Base-by-base conservation (phyloP, 148 eudicot species). In the Spergularia bocconei region DNA sequence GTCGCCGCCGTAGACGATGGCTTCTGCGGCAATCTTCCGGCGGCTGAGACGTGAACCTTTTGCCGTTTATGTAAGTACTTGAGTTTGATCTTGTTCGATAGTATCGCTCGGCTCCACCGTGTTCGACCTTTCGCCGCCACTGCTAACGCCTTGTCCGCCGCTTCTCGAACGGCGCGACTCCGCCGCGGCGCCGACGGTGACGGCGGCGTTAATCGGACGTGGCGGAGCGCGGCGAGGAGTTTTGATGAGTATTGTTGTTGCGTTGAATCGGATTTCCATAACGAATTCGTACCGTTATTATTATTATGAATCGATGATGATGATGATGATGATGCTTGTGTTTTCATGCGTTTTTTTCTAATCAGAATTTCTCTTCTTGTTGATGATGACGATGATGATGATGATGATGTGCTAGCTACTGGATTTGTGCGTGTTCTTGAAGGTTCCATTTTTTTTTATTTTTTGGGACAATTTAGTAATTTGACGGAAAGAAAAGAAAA, bases 21-120 rank as follows among this genome's bases (percentile, higher is more conserved):
- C 48, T 44, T 44, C 75, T 63, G 85, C 68, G 70, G 39, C 58
- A 74, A 67, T 80, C 86, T 79, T 77, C 71, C 79, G 9, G 21
- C 59, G 0, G 85, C 81, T 53, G 79, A 69, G 6, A 66, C 66
- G 7, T 48, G 74, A 11, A 73, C 82, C 67, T 81, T 84, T 52
- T 67, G 81, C 52, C 86, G 77, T 55, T 80, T 87, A 67, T 77
- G 81, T 80, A 86, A 75, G 83, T 87, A 93, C 79, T 90, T 91
- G 13, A 93, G 82, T 75, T 88, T 89, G 54, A 93, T 83, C 75
- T 90, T 81, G 82, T 75, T 90, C 2, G 84, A 85, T 44, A 93
- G 80, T 6, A 93, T 88, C 0, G 98, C 98, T 20, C 95, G 89
- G 87, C 98, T 93, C 98, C 98, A 93, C 44, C 98, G 78, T 9